phyloP scores from a whole-genome alignment of 441 rosid genomes.

The Adansonia gregorii region DNA sequence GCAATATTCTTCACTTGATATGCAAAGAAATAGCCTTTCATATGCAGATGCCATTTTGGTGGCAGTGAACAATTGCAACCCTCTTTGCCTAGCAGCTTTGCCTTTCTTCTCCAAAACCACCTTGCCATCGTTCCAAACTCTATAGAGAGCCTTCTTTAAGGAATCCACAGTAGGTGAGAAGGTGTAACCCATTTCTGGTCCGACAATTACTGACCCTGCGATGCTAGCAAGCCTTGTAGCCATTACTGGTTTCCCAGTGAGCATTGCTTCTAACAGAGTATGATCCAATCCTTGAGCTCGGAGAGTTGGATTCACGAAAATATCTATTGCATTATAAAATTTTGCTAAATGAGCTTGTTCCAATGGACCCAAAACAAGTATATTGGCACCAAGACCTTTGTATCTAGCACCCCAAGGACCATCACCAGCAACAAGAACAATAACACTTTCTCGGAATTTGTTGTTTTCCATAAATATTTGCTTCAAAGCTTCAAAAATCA shows the following conservation, averaged over 20 bases:
- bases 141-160: constrained; percentile 46
- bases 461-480: constrained; percentile 59
- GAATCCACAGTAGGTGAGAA: constrained; percentile 74
- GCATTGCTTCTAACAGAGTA: constrained; percentile 85
- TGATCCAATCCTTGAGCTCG: constrained; percentile 93
- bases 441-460: constrained; percentile 43
- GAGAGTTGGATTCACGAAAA: constrained; percentile 81
- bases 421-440: constrained; percentile 81
- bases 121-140: constrained; percentile 62
- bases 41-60: constrained; percentile 84
- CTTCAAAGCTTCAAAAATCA: constrained; percentile 75
- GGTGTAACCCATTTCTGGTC: constrained; percentile 63
- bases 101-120: constrained; percentile 70
- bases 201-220: constrained; percentile 69
- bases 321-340: constrained; percentile 79
- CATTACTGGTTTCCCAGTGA: constrained; percentile 73
- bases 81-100: constrained; percentile 57
- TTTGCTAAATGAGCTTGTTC: constrained; percentile 67
- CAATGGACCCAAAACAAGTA: constrained; percentile 72
- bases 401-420: constrained; percentile 90
- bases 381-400: constrained; percentile 62
- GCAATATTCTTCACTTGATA: constrained; percentile 49
- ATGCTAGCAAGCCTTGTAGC: constrained; percentile 87
- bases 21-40: constrained; percentile 82
- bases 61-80: constrained; percentile 69